Base-by-base conservation (phyloP, 805 yeast species). In the Metschnikowia continentalis region DNA sequence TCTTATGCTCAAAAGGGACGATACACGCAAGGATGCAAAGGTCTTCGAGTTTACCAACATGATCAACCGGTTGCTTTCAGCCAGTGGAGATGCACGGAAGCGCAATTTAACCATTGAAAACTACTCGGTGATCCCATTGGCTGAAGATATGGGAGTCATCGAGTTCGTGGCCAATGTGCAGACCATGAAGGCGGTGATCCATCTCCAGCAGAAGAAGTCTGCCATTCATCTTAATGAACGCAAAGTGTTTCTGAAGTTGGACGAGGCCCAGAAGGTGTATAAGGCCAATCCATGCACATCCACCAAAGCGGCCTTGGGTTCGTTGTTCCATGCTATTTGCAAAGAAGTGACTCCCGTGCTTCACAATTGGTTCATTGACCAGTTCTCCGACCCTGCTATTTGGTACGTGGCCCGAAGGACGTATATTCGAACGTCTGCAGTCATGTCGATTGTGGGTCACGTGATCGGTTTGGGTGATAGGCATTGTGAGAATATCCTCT, bases 381-480 rank as follows among this genome's bases (percentile, higher is more conserved):
- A 81, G 47, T 92, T 90, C 59, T 90, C 97, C 0, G 96, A 91
- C 56, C 96, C 98, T 0, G 80, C 83, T 6, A 72, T 81, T 1
- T 94, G 99, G 99, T 87, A 89, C 54, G 76, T 77, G 40, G 88
- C 92, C 1, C 71, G 98, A 49, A 84, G 83, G 45, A 74, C 76
- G 35, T 95, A 80, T 63, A 83, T 88, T 0, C 75, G 96, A 49
- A 83, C 96, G 0, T 75, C 87, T 26, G 97, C 97, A 0, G 98
- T 92, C 0, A 94, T 95, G 99, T 90, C 97, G 0, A 90, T 94
- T 75, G 96, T 92, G 5, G 99, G 99, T 0, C 89, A 88, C 64
- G 82, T 94, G 42, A 75, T 94, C 26, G 99, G 99, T 7, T 76
- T 94, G 46, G 99, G 99, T 22, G 99, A 94, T 67, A 77, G 99